phyloP scores from a whole-genome alignment of 2,329 filamentous ascomycete species.

The Pseudogymnoascus sp. region DNA sequence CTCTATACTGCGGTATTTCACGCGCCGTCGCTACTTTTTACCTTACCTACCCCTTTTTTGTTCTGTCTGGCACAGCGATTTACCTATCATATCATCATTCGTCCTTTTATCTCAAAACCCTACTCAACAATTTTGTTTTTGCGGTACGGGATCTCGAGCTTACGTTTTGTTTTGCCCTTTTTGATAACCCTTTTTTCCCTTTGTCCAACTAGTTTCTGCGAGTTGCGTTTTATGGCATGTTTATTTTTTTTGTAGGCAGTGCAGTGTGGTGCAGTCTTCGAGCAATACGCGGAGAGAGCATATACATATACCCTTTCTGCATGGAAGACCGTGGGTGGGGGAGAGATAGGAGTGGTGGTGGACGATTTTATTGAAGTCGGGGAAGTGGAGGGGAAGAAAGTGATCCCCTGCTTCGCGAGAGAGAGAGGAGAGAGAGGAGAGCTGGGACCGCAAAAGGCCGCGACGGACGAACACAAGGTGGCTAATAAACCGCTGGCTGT shows the following conservation, averaged over 20 bases:
- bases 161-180: background rate
- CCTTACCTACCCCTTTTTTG: background rate
- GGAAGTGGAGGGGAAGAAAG: background rate
- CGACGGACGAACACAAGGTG: background rate
- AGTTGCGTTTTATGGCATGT: background rate
- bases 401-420: background rate
- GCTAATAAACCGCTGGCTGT: background rate
- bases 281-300: background rate
- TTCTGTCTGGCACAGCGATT: conserved; percentile 1
- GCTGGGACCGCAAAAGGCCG: background rate
- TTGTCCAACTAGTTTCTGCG: background rate
- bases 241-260: background rate
- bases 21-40: background rate
- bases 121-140: background rate
- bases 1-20: background rate
- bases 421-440: background rate
- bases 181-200: background rate
- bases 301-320: background rate
- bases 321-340: background rate
- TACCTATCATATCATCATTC: background rate
- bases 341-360: background rate
- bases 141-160: background rate
- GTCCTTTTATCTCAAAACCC: background rate
- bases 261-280: background rate
- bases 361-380: background rate